Evolutionary conservation across 345 rosid species (phyloP).

Genomic region (Cardamine resedifolia): DNA sequence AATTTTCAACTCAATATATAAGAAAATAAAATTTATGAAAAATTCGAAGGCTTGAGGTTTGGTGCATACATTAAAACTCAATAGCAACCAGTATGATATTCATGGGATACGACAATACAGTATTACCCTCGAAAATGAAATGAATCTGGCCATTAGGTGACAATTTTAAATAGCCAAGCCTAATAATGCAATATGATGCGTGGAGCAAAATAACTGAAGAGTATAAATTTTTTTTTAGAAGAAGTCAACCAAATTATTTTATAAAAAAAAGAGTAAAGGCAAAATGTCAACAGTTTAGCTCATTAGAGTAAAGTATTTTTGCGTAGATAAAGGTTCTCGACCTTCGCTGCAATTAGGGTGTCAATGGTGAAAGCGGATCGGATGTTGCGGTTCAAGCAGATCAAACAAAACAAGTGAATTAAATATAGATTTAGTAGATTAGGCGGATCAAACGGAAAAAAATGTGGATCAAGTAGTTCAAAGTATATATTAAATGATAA

Average conservation of each 20-base stretch:
- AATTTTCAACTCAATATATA: neutral
- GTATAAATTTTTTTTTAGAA: neutral
- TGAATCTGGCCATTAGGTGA: constrained; percentile 14
- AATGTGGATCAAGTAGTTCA: no score
- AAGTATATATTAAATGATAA: no score
- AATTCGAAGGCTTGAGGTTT: neutral
- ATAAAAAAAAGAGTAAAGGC: neutral
- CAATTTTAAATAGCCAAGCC: neutral
- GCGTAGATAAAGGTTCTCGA: neutral
- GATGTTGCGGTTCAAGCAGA: no score
- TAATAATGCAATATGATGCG: constrained; percentile 24
- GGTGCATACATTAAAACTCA: constrained; percentile 19
- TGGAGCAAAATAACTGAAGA: constrained; percentile 19
- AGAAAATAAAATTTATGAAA: neutral
- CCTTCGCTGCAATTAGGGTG: constrained; percentile 10
- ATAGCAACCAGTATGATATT: constrained; percentile 14
- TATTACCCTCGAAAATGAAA: constrained; percentile 13
- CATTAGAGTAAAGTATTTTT: neutral
- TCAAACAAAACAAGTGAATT: no score
- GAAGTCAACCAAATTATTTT: constrained; percentile 26
- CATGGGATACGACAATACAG: neutral
- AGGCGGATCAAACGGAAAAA: no score
- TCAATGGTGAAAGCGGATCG: no score
- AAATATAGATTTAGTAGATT: no score
- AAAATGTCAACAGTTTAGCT: constrained; percentile 33